Base-by-base conservation (phyloP, 306 rosid species). In the Prunus kanzakura region DNA sequence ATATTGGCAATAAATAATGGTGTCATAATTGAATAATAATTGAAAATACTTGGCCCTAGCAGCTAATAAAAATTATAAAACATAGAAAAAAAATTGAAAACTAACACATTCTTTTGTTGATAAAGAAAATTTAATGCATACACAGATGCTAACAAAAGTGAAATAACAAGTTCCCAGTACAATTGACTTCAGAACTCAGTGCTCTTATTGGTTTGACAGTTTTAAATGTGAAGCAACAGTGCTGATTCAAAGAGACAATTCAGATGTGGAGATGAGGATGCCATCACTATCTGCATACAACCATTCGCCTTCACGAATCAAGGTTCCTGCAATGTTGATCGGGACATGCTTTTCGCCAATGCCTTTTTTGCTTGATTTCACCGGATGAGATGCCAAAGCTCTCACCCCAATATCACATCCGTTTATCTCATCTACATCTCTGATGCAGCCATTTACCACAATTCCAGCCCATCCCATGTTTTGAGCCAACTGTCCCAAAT, bases 401-500 rank as follows among this genome's bases (percentile, higher is more conserved):
- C 94, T 86, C 15, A 91, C 95, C 2, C 94, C 96, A 70, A 93
- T 70, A 30, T 84, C 86, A 82, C 95, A 93, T 4, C 71, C 87
- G 67, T 85, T 89, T 72, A 90, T 91, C 86, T 93, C 98, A 78
- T 89, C 98, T 4, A 89, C 95, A 76, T 93, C 98, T 84, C 98
- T 89, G 64, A 93, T 50, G 82, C 98, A 93, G 0, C 98, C 98
- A 81, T 90, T 90, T 6, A 93, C 90, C n/a, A 90, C 89, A 47
- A 93, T 79, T 2, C 96, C 98, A 1, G 84, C 71, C 98, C 98
- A 93, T 18, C 93, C 96, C 65, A 20, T 89, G 84, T 41, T 85
- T 12, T 79, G 86, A 43, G 88, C 88, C 79, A 87, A 78, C 73
- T 79, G 83, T 50, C 77, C 90, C 46, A 87, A 43, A 58, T 87